A percentile compares a stretch with the other conserved stretches of the same genome.
phyloP scores from a whole-genome alignment of 805 yeast genomes.

The Cyberlindnera amylophila region DNA sequence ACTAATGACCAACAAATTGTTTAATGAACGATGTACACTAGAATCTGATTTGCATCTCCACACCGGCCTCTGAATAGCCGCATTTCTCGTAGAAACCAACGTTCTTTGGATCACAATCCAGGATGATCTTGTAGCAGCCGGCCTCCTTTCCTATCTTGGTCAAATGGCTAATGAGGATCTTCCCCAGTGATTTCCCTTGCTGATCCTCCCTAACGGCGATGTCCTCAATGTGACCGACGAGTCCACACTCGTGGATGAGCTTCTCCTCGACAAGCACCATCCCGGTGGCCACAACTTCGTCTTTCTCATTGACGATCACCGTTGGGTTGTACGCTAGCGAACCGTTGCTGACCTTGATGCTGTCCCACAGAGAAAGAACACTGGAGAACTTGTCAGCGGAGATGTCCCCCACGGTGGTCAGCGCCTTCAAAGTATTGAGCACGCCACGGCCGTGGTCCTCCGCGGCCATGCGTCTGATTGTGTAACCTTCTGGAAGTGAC shows the following conservation, averaged over 20 bases:
- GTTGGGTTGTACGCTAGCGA: conserved; percentile 54
- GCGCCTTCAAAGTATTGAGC: conserved; percentile 54
- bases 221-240: conserved; percentile 93
- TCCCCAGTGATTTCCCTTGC: conserved; percentile 84
- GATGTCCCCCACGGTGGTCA: conserved; percentile 83
- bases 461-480: conserved; percentile 51
- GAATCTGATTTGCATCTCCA: conserved; percentile 61
- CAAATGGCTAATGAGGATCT: conserved; percentile 57
- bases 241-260: conserved; percentile 77
- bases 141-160: conserved; percentile 50
- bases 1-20: not conserved
- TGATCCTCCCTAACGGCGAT: conserved; percentile 71
- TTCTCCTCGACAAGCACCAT: conserved; percentile 76
- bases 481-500: conserved; percentile 61
- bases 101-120: conserved; percentile 85
- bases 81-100: conserved; percentile 87
- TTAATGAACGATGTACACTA: not conserved
- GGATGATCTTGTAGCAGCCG: conserved; percentile 84
- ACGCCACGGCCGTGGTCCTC: conserved; percentile 63
- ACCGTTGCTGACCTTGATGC: conserved; percentile 27
- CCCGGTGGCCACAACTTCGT: conserved; percentile 76
- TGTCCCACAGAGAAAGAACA: conserved; percentile 57
- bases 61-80: conserved; percentile 63
- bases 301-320: conserved; percentile 51
- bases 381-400: conserved; percentile 44